Conservation (phyloP, 2,329 filamentous ascomycete genomes). For the Diaporthe nobilis region DNA sequence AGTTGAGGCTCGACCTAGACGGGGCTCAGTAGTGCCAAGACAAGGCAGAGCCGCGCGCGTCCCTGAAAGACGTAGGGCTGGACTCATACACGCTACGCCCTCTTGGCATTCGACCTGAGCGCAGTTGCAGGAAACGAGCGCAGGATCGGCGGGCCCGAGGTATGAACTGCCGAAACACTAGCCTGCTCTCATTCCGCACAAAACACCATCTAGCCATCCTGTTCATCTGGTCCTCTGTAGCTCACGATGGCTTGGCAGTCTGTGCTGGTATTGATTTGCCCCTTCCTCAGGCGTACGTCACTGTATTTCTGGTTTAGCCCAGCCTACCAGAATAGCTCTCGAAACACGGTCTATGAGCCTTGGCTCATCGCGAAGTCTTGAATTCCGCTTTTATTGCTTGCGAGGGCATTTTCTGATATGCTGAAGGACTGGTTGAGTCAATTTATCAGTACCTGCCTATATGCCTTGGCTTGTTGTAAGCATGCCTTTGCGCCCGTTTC, state of each 20-base stretch:
- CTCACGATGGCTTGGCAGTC: background rate
- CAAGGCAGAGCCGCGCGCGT: constrained; percentile 1
- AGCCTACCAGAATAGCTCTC: background rate
- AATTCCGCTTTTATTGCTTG: background rate
- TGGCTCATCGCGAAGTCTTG: background rate
- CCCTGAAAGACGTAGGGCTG: constrained; percentile 6
- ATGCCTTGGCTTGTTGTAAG: background rate
- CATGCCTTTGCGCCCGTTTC: background rate
- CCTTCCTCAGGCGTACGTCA: background rate
- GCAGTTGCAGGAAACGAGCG: background rate
- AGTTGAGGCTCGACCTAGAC: background rate
- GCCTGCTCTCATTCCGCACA: background rate
- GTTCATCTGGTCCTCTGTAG: background rate
- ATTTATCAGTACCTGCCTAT: background rate
- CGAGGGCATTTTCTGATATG: background rate
- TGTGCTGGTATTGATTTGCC: background rate
- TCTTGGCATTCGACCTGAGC: background rate
- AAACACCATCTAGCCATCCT: background rate
- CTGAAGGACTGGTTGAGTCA: background rate
- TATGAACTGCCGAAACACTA: constrained; percentile 17
- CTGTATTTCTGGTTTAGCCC: background rate
- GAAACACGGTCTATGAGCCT: background rate
- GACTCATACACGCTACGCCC: background rate
- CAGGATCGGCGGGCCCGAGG: background rate
- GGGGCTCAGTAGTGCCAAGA: constrained; percentile 4